These are phyloP conservation scores for Ambrosia trifida DNA, from an alignment of 129 eudicot species.

Conservation along the genomic window DNA sequence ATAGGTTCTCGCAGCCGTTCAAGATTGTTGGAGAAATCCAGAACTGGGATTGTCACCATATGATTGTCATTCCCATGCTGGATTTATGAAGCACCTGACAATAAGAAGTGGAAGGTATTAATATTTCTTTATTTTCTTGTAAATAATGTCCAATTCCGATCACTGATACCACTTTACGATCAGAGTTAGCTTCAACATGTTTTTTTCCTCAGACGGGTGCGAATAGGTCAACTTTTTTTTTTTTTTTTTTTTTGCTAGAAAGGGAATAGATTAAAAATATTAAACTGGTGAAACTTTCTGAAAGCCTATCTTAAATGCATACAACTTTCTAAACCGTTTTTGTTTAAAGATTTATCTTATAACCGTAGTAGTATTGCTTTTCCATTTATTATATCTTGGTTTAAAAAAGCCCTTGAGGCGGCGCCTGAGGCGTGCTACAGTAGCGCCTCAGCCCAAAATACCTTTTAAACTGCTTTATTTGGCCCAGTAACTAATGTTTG, in stretches of 20 bases:
- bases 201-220: neutral
- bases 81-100: slow-evolving; percentile 85
- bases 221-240: neutral
- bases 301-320: neutral
- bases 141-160: neutral
- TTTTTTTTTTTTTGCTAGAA: neutral
- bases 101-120: slow-evolving; percentile 90
- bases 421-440: no score
- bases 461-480: no score
- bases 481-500: no score
- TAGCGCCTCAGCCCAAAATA: no score
- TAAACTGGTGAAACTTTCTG: neutral
- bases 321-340: neutral
- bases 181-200: neutral
- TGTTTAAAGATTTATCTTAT: neutral
- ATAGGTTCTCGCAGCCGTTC: slow-evolving; percentile 95
- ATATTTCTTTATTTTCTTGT: slow-evolving; percentile 7
- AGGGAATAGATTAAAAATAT: neutral
- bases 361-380: neutral
- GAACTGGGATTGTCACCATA: slow-evolving; percentile 72
- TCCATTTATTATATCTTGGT: neutral
- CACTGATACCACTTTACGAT: neutral
- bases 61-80: slow-evolving; percentile 74
- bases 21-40: slow-evolving; percentile 83
- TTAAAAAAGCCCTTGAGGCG: no score